Evolutionary conservation across 108 stramenopile genomes (phyloP), one percentile per base, ranked within the genome.

Genomic region (Discostella stelligeroides): DNA sequence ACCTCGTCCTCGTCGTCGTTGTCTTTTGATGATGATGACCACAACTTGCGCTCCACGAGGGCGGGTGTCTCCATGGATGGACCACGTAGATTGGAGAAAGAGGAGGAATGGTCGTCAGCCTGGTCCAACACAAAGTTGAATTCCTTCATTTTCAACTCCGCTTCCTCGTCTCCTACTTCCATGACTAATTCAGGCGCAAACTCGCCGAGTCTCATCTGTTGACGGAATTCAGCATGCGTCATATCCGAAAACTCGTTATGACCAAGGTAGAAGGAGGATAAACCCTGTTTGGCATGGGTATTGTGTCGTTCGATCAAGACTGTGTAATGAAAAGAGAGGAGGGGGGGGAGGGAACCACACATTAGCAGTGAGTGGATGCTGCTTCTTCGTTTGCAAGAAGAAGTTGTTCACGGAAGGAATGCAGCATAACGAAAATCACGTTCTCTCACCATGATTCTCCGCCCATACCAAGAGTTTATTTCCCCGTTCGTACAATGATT

Each of bases 161-260:
- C n/a, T n/a, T n/a, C n/a, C n/a, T n/a, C 62, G 75, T 54, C 25
- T 78, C 68, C 45, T 76, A n/a, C 20, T 14, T 62, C 42, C 46
- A 55, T 21, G 53, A 76, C 39, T 27, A 81, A 11, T 14, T 51
- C 80, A 9, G 50, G 25, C 18, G 58, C 15, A 70, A 69, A 80
- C 30, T 79, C 71, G 54, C 90, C 89, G 63, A 96, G 76, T 24
- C 73, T 77, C 72, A 84, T 83, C 47, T 57, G 61, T 25, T 65
- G 48, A 9, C 72, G 76, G 74, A 96, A 98, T 76, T 98, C 98
- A n/a, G 89, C 88, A 25, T 75, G 50, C 39, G 90, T 90, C 78
- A 98, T 75, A 75, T 97, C 94, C 11, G 95, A 92, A 73, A 78
- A 97, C 63, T 82, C 77, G 81, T 98, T 98, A 85, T 97, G 96